Conservation (phyloP, 352 stramenopile genomes). For the Globisporangium canariense region DNA sequence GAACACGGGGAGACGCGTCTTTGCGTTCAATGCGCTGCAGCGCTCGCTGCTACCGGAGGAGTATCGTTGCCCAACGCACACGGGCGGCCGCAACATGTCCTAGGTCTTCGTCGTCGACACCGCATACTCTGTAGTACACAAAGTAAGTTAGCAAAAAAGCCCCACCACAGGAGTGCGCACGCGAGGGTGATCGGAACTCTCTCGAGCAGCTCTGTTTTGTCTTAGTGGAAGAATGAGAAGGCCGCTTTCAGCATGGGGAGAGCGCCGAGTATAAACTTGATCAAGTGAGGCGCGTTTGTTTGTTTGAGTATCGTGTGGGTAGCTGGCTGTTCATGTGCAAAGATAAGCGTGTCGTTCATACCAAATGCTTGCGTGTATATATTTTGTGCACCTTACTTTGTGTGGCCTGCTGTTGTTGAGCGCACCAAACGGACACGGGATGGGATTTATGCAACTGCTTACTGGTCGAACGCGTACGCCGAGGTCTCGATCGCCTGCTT, state of each 20-base stretch:
- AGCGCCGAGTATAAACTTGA: constrained; percentile 8
- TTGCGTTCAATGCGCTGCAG: constrained; percentile 85
- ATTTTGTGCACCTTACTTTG: neutral
- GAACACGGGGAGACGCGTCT: constrained; percentile 78
- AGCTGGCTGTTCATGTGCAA: neutral
- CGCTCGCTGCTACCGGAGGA: constrained; percentile 77
- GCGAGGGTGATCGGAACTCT: constrained; percentile 12
- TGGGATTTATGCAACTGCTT: neutral
- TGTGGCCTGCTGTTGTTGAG: neutral
- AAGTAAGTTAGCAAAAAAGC: neutral
- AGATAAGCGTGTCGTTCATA: neutral
- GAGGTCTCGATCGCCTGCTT: constrained; percentile 79
- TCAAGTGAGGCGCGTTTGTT: neutral
- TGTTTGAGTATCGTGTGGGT: neutral
- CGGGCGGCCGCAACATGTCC: constrained; percentile 74
- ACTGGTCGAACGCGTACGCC: constrained; percentile 48
- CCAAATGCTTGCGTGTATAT: constrained; percentile 4
- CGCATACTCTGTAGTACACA: neutral
- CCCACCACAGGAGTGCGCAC: neutral
- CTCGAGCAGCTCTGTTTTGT: neutral
- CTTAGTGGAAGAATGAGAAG: neutral
- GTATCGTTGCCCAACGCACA: constrained; percentile 80
- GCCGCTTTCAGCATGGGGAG: neutral
- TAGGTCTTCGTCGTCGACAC: constrained; percentile 21
- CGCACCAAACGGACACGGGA: neutral